Evolutionary conservation across 2,329 filamentous ascomycete genomes (phyloP).

Genomic region (Nemania sp.): DNA sequence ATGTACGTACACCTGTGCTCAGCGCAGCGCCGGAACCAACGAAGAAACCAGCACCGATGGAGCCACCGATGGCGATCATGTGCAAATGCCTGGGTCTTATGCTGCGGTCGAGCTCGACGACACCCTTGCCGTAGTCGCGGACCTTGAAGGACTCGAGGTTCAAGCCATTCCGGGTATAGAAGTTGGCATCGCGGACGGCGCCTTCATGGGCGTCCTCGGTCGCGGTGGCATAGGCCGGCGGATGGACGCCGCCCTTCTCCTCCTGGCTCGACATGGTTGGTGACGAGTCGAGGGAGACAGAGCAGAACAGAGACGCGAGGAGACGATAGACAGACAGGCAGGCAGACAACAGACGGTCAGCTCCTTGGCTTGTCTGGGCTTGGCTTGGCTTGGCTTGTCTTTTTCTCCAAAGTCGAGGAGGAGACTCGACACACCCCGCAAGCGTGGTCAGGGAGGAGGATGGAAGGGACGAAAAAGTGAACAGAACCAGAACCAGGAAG

Average conservation of each 20-base stretch:
- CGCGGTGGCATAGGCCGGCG: conserved; percentile 32
- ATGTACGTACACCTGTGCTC: conserved; percentile 47
- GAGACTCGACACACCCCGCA: conserved; percentile 12
- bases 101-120: conserved; percentile 46
- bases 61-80: conserved; percentile 60
- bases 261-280: conserved; percentile 35
- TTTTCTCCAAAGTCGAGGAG: neutral
- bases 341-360: no score
- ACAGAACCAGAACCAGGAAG: neutral
- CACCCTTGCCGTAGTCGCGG: conserved; percentile 43
- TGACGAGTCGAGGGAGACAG: neutral
- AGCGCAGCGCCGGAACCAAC: conserved; percentile 61
- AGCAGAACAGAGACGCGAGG: neutral
- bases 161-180: conserved; percentile 47
- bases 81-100: conserved; percentile 57
- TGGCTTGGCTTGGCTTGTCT: no score
- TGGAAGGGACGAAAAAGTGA: conserved; percentile 11
- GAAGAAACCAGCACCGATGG: conserved; percentile 66
- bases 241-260: conserved; percentile 38
- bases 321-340: no score
- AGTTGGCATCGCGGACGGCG: conserved; percentile 36
- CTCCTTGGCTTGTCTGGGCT: no score
- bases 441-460: neutral
- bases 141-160: conserved; percentile 49
- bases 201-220: conserved; percentile 25